A percentile compares a stretch with the other conserved stretches of the same genome.
Evolutionary conservation across 176 grass and related monocot species (phyloP).

Genomic region (Dactylis glomerata): DNA sequence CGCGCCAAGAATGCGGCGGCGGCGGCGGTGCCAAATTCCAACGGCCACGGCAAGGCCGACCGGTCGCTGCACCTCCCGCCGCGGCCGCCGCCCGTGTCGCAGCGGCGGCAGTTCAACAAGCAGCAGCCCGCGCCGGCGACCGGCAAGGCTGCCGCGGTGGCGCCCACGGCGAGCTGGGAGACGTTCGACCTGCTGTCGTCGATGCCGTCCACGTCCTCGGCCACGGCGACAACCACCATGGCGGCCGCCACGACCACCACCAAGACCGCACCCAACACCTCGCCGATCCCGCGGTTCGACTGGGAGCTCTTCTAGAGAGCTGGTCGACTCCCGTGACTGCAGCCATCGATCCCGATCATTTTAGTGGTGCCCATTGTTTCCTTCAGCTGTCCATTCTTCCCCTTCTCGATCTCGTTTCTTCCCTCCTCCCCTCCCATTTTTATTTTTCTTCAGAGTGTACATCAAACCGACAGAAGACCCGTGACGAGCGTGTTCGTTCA

Average conservation of each 20-base stretch:
- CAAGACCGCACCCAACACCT: neutral
- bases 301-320: slow-evolving; percentile 83
- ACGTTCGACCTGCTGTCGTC: slow-evolving; percentile 81
- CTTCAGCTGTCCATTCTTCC: slow-evolving; percentile 40
- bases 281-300: slow-evolving; percentile 68
- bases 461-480: slow-evolving; percentile 35
- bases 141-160: neutral
- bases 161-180: slow-evolving; percentile 68
- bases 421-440: neutral
- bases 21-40: slow-evolving; percentile 18
- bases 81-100: slow-evolving; percentile 44
- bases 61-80: slow-evolving; percentile 41
- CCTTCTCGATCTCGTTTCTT: neutral
- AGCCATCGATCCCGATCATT: neutral
- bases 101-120: slow-evolving; percentile 48
- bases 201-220: slow-evolving; percentile 64
- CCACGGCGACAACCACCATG: slow-evolving; percentile 52
- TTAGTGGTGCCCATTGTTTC: slow-evolving; percentile 45
- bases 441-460: slow-evolving; percentile 45
- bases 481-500: slow-evolving; percentile 32
- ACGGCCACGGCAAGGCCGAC: slow-evolving; percentile 35
- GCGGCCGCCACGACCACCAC: slow-evolving; percentile 36
- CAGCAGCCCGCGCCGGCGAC: neutral
- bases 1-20: slow-evolving; percentile 59
- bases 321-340: neutral